Evolutionary conservation across 1,139 yeast species (phyloP), one percentile per base, ranked within the genome.

Genomic region (Candida glucosophila): DNA sequence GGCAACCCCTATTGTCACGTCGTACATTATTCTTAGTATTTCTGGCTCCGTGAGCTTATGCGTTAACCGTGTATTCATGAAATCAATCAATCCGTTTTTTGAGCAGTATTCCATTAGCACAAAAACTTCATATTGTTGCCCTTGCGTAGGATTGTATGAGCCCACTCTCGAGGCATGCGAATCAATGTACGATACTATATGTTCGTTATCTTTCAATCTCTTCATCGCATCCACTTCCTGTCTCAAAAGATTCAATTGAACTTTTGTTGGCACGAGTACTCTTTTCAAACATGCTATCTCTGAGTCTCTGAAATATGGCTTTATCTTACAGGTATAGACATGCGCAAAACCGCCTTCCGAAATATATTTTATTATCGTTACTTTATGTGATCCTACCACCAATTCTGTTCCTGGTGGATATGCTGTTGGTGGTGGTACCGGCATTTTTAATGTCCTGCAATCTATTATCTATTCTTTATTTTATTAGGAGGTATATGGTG

Each of bases 61-160:
- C 25, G 81, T 73, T 32, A 90, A 64, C 31, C 96, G 62, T n/a
- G 90, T 69, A 55, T 90, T 90, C 97, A 90, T 88, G 47, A 80
- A 83, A 48, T 90, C 97, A 25, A 90, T 78, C 33, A 90, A 62
- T 1, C 96, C 95, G 41, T 86, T 81, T 32, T 82, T 70, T 7
- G 77, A 67, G 47, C 98, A 90, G 46, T 78, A 77, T 49, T 90
- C 98, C 98, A 90, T 90, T 34, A 90, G 61, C 17, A 90, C 63
- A 35, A 88, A 73, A 27, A 92, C 96, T 54, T 90, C 98, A 48
- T 83, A 90, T 26, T 73, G 78, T 25, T 58, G 67, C 7, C 46
- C 35, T 8, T 22, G 46, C 14, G 31, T 30, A 19, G 35, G 36
- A n/a, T n/a, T n/a, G 12, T 57, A 56, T 22, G 51, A 55, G 18